A percentile compares a stretch with the other conserved stretches of the same genome.
Evolutionary conservation across 441 rosid species (phyloP).

Genomic region (Populus trichocarpa): DNA sequence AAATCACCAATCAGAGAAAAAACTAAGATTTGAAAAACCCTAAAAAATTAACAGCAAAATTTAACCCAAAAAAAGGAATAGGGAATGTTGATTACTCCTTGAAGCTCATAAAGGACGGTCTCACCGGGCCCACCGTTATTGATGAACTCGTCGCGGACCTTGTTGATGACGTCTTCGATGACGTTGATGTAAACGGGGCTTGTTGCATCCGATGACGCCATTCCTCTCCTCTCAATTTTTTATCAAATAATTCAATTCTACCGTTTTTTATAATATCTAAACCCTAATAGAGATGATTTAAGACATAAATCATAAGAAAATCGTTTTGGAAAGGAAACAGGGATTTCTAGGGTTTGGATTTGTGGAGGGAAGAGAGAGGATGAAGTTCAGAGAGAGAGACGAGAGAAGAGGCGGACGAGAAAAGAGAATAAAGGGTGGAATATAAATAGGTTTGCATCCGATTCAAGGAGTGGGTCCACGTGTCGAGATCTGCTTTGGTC

Average conservation of each 20-base stretch:
- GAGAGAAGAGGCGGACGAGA: constrained; percentile 48
- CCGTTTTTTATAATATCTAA: constrained; percentile 16
- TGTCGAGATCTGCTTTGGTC: constrained; percentile 43
- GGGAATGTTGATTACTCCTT: constrained; percentile 56
- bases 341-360: constrained; percentile 32
- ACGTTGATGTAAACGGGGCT: constrained; percentile 77
- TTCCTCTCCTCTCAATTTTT: neutral
- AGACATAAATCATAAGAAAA: neutral
- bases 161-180: constrained; percentile 86
- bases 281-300: neutral
- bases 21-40: constrained; percentile 6
- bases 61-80: neutral
- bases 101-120: constrained; percentile 80
- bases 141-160: constrained; percentile 90
- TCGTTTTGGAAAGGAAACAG: neutral
- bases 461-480: constrained; percentile 51
- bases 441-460: constrained; percentile 99
- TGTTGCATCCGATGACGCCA: constrained; percentile 59
- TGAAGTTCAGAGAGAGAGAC: neutral
- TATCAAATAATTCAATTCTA: constrained; percentile 3
- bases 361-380: constrained; percentile 19
- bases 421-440: constrained; percentile 58
- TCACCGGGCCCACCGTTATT: constrained; percentile 87
- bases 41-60: neutral
- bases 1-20: neutral